phyloP scores from a whole-genome alignment of 306 rosid species.

The Cucumis cinereus region DNA sequence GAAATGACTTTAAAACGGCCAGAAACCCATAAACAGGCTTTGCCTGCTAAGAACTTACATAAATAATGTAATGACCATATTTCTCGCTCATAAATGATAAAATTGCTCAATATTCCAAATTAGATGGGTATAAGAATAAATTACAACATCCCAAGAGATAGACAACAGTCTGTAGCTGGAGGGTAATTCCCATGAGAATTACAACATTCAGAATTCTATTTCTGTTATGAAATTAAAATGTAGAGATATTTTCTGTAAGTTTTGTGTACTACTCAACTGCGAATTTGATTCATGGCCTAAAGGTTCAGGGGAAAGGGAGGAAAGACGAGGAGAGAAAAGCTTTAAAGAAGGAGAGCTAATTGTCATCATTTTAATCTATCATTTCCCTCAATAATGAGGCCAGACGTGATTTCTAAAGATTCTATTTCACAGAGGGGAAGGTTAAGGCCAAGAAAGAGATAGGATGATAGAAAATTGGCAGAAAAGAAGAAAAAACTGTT shows the following conservation, averaged over 20 bases:
- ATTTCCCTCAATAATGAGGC: too few species aligned
- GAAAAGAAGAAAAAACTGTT: neutral
- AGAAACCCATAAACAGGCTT: neutral
- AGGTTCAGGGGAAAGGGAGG: too few species aligned
- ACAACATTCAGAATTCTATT: neutral
- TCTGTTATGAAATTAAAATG: neutral
- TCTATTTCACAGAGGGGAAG: neutral
- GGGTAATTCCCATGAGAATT: neutral
- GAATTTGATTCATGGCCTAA: neutral
- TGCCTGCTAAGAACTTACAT: neutral
- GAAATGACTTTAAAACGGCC: neutral
- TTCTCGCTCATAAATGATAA: neutral
- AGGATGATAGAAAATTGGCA: neutral
- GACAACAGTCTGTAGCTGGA: neutral
- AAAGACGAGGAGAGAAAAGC: too few species aligned
- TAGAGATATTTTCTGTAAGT: neutral
- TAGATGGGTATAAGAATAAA: neutral
- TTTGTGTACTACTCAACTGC: neutral
- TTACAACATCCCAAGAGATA: neutral
- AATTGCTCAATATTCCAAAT: neutral
- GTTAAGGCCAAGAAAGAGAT: neutral
- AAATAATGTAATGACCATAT: neutral
- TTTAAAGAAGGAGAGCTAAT: neutral
- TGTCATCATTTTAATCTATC: neutral
- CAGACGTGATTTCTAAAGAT: neutral